Percentiles rank a stretch among this genome's conserved stretches.
Conservation (phyloP, 2,329 filamentous ascomycete species). For the Pyricularia sp. region DNA sequence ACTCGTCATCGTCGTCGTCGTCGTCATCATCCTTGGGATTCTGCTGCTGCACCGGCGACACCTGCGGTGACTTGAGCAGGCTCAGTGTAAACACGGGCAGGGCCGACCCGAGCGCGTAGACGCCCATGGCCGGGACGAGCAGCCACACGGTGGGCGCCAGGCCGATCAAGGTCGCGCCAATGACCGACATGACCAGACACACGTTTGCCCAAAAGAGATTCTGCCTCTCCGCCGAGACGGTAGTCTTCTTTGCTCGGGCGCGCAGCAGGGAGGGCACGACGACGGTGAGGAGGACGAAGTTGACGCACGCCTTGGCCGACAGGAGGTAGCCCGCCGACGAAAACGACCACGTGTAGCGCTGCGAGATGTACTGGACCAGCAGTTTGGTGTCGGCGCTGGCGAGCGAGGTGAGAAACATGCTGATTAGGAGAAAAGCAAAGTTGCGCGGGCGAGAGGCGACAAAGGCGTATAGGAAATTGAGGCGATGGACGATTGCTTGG, state of each 20-base stretch:
- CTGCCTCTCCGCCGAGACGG: slow-evolving; percentile 1
- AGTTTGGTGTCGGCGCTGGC: slow-evolving; percentile 38
- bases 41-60: slow-evolving; percentile 9
- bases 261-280: slow-evolving; percentile 29
- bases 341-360: slow-evolving; percentile 32
- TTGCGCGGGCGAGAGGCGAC: slow-evolving; percentile 26
- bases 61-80: slow-evolving; percentile 29
- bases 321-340: slow-evolving; percentile 33
- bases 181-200: slow-evolving; percentile 24
- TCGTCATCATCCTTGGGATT: not conserved
- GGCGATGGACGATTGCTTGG: slow-evolving; percentile 8
- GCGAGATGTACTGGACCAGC: slow-evolving; percentile 36
- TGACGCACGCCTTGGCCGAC: slow-evolving; percentile 33
- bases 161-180: slow-evolving; percentile 30
- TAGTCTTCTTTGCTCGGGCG: slow-evolving; percentile 16
- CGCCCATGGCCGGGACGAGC: slow-evolving; percentile 27
- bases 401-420: slow-evolving; percentile 33
- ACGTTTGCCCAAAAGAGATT: slow-evolving; percentile 14
- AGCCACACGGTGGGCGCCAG: slow-evolving; percentile 24
- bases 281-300: slow-evolving; percentile 29
- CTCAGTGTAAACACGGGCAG: slow-evolving; percentile 36
- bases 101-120: slow-evolving; percentile 35
- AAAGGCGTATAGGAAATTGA: slow-evolving; percentile 18
- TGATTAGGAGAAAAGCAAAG: slow-evolving; percentile 26
- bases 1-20: slow-evolving; percentile 2